These are phyloP conservation scores for Hippophae tibetana DNA, from an alignment of 306 rosid species.

Conservation along the genomic window DNA sequence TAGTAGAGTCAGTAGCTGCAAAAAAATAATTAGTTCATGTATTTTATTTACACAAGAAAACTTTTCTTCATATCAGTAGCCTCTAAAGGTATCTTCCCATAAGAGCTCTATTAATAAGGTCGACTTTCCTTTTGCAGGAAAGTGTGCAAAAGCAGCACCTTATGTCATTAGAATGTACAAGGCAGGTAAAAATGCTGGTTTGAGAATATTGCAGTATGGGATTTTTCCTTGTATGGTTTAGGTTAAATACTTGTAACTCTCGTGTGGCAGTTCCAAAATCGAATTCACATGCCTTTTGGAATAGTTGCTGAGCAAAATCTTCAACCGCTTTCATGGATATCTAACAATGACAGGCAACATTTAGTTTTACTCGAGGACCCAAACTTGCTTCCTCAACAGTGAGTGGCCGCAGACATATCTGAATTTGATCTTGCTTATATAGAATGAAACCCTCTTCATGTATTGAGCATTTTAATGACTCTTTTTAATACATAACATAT, in stretches of 20 bases:
- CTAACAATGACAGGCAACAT: constrained; percentile 36
- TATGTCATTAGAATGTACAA: constrained; percentile 54
- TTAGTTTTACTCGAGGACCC: constrained; percentile 57
- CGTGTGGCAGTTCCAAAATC: constrained; percentile 66
- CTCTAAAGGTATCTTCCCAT: neutral
- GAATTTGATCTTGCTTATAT: neutral
- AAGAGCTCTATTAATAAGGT: neutral
- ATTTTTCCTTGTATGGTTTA: constrained; percentile 4
- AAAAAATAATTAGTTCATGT: neutral
- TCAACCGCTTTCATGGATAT: constrained; percentile 61
- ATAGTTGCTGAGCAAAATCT: constrained; percentile 65
- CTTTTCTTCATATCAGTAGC: neutral
- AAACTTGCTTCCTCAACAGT: constrained; percentile 57
- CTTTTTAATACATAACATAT: neutral
- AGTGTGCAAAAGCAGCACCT: constrained; percentile 68
- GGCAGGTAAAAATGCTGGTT: constrained; percentile 48
- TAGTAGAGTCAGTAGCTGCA: neutral
- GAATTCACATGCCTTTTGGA: constrained; percentile 52
- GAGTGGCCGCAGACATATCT: constrained; percentile 6
- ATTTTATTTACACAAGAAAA: neutral
- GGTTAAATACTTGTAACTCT: constrained; percentile 5
- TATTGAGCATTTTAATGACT: neutral
- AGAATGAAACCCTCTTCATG: neutral
- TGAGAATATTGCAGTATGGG: neutral
- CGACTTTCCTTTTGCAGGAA: constrained; percentile 37